Conservation (phyloP, 345 rosid species). For the Aquilaria malaccensis region DNA sequence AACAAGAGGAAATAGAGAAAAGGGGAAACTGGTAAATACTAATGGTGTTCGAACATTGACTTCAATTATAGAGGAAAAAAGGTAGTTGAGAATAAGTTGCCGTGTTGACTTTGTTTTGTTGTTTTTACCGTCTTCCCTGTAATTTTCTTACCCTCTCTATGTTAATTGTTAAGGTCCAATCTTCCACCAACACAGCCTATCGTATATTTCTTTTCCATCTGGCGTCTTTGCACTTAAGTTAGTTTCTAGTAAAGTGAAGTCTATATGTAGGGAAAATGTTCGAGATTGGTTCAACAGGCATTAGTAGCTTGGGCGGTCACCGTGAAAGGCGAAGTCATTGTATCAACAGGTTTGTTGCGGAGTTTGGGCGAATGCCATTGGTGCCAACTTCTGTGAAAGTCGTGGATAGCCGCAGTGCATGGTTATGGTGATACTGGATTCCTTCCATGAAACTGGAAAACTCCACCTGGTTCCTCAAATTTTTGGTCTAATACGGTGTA, state of each 20-base stretch:
- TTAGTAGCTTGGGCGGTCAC: constrained; percentile 94
- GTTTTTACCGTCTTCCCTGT: no score
- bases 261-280: constrained; percentile 61
- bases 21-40: no score
- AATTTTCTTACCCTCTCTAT: no score
- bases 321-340: constrained; percentile 64
- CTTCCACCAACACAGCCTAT: no score
- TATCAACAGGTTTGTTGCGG: constrained; percentile 68
- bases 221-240: background rate
- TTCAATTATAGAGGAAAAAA: no score
- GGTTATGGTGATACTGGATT: constrained; percentile 69
- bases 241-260: background rate
- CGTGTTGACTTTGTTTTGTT: no score
- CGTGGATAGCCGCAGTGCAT: constrained; percentile 54
- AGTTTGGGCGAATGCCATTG: constrained; percentile 82
- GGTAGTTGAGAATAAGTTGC: no score
- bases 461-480: no score
- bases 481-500: no score
- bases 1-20: no score
- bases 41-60: no score
- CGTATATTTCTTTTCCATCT: background rate
- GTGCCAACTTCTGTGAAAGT: constrained; percentile 68
- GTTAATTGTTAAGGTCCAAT: no score
- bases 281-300: constrained; percentile 95
- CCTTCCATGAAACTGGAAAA: background rate